phyloP scores from a whole-genome alignment of 2,329 filamentous ascomycete genomes.

The Epichloe aotearoae region DNA sequence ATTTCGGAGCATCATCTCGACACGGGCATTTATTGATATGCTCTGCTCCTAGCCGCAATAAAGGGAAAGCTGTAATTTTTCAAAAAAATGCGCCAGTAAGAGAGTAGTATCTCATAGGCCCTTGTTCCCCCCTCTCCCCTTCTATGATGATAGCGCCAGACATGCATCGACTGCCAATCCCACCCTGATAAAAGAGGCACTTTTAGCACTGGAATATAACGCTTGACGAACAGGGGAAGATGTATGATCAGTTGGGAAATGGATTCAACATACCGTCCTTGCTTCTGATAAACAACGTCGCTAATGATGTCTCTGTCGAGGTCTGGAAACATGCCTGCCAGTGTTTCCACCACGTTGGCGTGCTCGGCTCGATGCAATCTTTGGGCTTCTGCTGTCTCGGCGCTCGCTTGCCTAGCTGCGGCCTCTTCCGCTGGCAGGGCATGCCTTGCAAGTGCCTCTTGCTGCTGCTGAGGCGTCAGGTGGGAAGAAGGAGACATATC shows the following conservation, averaged over 20 bases:
- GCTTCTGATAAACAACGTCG: conserved; percentile 90
- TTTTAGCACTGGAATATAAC: not conserved
- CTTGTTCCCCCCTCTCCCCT: not conserved
- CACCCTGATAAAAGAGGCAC: conserved; percentile 39
- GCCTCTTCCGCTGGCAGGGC: conserved; percentile 67
- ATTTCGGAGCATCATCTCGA: no score
- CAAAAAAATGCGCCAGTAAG: not conserved
- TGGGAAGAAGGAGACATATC: conserved; percentile 10
- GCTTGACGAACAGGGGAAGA: no score
- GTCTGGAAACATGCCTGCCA: conserved; percentile 94
- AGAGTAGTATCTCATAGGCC: not conserved
- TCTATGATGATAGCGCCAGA: conserved; percentile 48
- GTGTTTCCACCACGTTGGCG: conserved; percentile 79
- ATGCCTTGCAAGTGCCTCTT: conserved; percentile 18
- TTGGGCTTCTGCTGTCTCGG: conserved; percentile 77
- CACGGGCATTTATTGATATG: no score
- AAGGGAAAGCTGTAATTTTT: not conserved
- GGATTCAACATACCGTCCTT: conserved; percentile 59
- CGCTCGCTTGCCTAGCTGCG: conserved; percentile 79
- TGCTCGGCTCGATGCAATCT: conserved; percentile 76
- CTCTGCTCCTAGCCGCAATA: no score
- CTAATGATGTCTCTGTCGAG: conserved; percentile 89
- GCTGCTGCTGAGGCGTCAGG: conserved; percentile 13
- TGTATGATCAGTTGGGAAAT: not conserved
- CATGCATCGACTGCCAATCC: conserved; percentile 78